These are phyloP conservation scores for Musa troglodytarum DNA, from an alignment of 176 grass and related monocot genomes.

Conservation along the genomic window DNA sequence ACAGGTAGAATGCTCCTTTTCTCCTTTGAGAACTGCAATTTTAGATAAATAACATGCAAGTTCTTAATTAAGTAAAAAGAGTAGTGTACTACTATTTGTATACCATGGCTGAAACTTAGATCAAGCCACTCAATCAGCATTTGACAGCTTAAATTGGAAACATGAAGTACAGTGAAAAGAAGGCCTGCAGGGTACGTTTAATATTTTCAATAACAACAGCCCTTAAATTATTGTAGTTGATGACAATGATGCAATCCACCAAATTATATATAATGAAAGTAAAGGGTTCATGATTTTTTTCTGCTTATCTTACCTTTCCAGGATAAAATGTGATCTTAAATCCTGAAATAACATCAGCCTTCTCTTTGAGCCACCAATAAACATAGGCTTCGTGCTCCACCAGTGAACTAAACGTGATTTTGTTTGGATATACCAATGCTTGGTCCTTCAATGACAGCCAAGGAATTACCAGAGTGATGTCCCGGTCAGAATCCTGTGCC, in stretches of 20 bases:
- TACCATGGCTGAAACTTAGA: background rate
- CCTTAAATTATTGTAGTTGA: background rate
- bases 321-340: slow-evolving; percentile 82
- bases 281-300: background rate
- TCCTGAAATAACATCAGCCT: slow-evolving; percentile 35
- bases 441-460: slow-evolving; percentile 78
- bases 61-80: background rate
- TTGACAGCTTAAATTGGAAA: background rate
- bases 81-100: background rate
- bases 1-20: slow-evolving; percentile 99
- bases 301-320: slow-evolving; percentile 49
- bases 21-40: slow-evolving; percentile 60
- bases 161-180: too few relatives aligned
- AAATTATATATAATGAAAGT: background rate
- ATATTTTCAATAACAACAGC: background rate
- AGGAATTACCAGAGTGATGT: slow-evolving; percentile 74
- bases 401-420: slow-evolving; percentile 59
- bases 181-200: background rate
- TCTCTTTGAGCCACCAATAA: slow-evolving; percentile 68
- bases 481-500: slow-evolving; percentile 44
- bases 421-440: slow-evolving; percentile 80
- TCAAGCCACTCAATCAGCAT: background rate
- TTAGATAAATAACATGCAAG: background rate
- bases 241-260: background rate
- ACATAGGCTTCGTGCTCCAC: slow-evolving; percentile 65